phyloP scores from a whole-genome alignment of 441 rosid genomes.

The Arabidopsis lyrata region DNA sequence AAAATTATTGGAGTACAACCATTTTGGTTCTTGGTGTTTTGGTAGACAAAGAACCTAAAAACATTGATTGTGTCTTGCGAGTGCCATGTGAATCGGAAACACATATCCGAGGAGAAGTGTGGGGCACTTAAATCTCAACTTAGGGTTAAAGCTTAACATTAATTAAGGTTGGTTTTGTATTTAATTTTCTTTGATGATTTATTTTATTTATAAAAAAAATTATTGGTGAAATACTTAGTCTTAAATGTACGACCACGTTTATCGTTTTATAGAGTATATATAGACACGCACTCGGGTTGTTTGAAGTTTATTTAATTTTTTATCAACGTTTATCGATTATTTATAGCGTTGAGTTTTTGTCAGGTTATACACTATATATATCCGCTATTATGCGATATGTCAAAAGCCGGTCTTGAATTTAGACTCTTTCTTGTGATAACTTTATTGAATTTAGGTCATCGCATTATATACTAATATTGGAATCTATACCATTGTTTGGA shows the following conservation, averaged over 20 bases:
- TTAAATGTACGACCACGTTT: conserved; percentile 23
- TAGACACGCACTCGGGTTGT: conserved; percentile 13
- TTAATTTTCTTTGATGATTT: too few species aligned
- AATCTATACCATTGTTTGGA: conserved; percentile 15
- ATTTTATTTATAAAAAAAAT: too few species aligned
- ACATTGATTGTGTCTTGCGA: conserved; percentile 42
- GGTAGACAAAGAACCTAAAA: conserved; percentile 40
- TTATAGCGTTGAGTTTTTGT: conserved; percentile 25
- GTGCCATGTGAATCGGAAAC: conserved; percentile 46
- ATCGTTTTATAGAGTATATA: not conserved
- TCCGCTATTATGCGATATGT: not conserved
- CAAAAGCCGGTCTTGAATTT: conserved; percentile 20
- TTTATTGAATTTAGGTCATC: conserved; percentile 7
- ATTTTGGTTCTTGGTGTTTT: conserved; percentile 27
- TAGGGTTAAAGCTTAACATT: conserved; percentile 1
- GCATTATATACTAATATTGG: not conserved
- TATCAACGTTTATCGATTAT: conserved; percentile 37
- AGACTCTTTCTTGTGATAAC: conserved; percentile 19
- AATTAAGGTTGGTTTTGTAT: not conserved
- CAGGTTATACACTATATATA: conserved; percentile 13
- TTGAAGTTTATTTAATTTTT: conserved; percentile 3
- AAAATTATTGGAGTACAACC: conserved; percentile 5
- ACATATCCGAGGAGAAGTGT: conserved; percentile 32
- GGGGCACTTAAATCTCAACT: conserved; percentile 15
- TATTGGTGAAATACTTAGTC: not conserved